Percentiles rank a stretch among this genome's conserved stretches.
Evolutionary conservation across 352 stramenopile species (phyloP).

Genomic region (Globisporangium irregulare): DNA sequence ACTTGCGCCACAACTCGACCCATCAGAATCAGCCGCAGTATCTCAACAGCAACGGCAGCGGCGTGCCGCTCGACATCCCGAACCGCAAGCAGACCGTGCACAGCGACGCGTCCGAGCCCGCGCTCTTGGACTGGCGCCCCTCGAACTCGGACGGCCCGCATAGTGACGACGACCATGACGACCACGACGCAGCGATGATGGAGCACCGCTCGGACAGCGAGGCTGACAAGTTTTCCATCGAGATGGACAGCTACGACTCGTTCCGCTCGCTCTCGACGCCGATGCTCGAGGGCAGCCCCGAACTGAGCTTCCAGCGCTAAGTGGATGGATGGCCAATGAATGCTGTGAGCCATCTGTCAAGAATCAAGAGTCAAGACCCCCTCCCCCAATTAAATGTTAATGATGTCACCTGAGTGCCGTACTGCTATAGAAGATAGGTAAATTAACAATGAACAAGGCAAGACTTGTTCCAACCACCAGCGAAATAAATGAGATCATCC

Average conservation of each 20-base stretch:
- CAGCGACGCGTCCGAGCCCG: conserved; percentile 20
- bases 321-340: no score
- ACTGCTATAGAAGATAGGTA: neutral
- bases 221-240: conserved; percentile 29
- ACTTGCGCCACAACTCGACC: conserved; percentile 11
- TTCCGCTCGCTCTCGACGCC: conserved; percentile 55
- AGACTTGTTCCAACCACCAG: neutral
- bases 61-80: neutral
- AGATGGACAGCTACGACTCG: conserved; percentile 49
- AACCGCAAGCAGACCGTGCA: conserved; percentile 10
- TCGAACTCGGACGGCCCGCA: conserved; percentile 8
- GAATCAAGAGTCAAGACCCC: neutral
- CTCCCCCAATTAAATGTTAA: neutral
- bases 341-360: neutral
- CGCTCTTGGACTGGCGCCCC: conserved; percentile 16
- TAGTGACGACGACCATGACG: conserved; percentile 10
- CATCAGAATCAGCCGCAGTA: neutral
- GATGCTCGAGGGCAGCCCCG: conserved; percentile 23
- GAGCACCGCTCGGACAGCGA: conserved; percentile 17
- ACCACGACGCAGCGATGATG: neutral
- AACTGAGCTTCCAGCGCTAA: conserved; percentile 18
- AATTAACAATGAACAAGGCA: conserved; percentile 3
- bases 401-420: neutral
- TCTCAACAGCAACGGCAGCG: neutral
- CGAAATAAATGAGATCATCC: no score